A percentile compares a stretch with the other conserved stretches of the same genome.
phyloP scores from a whole-genome alignment of 1,284 basidiomycete genomes.

The Cerrena zonata region DNA sequence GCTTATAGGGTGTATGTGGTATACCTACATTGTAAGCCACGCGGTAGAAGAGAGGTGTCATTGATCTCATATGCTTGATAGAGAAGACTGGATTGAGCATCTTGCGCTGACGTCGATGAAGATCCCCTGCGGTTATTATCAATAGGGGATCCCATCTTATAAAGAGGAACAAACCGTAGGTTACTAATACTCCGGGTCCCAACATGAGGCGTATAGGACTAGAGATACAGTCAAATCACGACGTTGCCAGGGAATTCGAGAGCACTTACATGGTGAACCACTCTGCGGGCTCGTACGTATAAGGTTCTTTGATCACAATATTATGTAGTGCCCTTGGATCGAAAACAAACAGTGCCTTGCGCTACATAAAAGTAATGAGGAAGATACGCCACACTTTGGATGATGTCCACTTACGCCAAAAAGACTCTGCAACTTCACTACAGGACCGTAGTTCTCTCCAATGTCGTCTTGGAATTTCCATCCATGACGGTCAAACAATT shows the following conservation, averaged over 20 bases:
- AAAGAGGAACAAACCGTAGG: slow-evolving; percentile 8
- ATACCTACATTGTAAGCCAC: slow-evolving; percentile 25
- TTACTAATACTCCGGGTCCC: slow-evolving; percentile 18
- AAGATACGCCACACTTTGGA: neutral
- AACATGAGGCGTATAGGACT: slow-evolving; percentile 13
- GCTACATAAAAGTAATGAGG: slow-evolving; percentile 2
- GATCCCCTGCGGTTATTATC: slow-evolving; percentile 25
- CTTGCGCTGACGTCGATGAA: slow-evolving; percentile 28
- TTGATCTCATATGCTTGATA: slow-evolving; percentile 25
- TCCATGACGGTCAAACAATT: slow-evolving; percentile 15
- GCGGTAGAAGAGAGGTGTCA: slow-evolving; percentile 32
- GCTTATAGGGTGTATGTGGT: neutral
- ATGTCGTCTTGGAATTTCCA: slow-evolving; percentile 14
- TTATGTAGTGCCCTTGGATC: slow-evolving; percentile 13
- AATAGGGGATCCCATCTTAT: neutral
- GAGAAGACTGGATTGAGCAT: slow-evolving; percentile 32
- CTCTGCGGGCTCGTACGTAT: slow-evolving; percentile 9
- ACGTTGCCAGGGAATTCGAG: too few relatives aligned
- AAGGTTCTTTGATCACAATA: slow-evolving; percentile 11
- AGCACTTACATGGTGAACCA: slow-evolving; percentile 3
- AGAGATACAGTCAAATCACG: too few relatives aligned
- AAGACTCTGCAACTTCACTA: slow-evolving; percentile 12
- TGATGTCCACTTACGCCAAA: slow-evolving; percentile 18
- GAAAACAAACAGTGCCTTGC: slow-evolving; percentile 11
- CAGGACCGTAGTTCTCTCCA: slow-evolving; percentile 12